phyloP scores from a whole-genome alignment of 805 yeast species.

The Starmerella powellii region DNA sequence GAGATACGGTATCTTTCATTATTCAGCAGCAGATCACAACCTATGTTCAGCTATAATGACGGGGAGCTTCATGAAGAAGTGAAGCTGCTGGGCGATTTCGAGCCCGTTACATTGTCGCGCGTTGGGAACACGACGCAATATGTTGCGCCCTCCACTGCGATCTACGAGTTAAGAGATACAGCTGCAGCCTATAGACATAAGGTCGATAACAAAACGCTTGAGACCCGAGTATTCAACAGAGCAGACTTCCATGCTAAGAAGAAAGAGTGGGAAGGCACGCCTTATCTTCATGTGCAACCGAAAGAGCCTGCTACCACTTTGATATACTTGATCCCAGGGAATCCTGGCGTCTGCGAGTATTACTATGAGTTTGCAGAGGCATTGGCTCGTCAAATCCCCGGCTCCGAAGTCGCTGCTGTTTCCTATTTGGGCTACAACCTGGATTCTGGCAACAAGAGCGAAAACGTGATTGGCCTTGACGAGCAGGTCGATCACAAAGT shows the following conservation, averaged over 20 bases:
- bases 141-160: conserved; percentile 9
- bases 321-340: conserved; percentile 58
- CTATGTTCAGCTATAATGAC: conserved; percentile 22
- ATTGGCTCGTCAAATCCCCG: conserved; percentile 35
- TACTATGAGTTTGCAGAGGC: conserved; percentile 43
- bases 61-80: conserved; percentile 21
- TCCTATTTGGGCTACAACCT: conserved; percentile 51
- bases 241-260: neutral
- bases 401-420: conserved; percentile 44
- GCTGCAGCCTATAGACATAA: conserved; percentile 28
- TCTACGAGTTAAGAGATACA: conserved; percentile 21
- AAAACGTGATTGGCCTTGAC: conserved; percentile 32
- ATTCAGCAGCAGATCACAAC: neutral
- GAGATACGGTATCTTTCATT: too few species aligned
- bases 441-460: conserved; percentile 6
- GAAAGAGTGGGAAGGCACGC: neutral
- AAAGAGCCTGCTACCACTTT: conserved; percentile 22
- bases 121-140: conserved; percentile 16
- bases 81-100: conserved; percentile 30
- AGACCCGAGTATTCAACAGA: conserved; percentile 5
- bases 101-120: conserved; percentile 22
- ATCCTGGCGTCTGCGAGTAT: conserved; percentile 61
- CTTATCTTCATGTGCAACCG: conserved; percentile 4
- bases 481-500: conserved; percentile 51
- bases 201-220: conserved; percentile 31